Evolutionary conservation across 2,329 filamentous ascomycete species (phyloP).

Genomic region (Fusarium succisae): DNA sequence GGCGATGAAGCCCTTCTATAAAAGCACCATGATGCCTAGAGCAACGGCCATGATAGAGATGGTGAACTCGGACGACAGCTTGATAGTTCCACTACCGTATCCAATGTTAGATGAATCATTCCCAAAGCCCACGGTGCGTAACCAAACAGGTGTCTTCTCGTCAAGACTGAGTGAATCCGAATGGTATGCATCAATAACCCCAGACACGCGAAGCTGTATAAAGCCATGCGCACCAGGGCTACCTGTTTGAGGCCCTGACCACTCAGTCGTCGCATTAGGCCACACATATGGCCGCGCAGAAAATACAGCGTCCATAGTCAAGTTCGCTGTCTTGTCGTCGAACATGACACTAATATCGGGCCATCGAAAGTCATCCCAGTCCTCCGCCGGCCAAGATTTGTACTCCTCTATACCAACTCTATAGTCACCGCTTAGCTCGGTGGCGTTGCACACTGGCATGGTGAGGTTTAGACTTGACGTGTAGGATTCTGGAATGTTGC

Average conservation of each 20-base stretch:
- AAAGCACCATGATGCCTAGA: background rate
- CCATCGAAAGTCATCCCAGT: background rate
- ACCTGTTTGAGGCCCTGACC: background rate
- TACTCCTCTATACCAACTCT: background rate
- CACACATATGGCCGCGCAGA: background rate
- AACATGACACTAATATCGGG: background rate
- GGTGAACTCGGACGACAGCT: accelerated
- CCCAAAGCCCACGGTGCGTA: background rate
- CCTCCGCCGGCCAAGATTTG: background rate
- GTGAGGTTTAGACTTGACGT: background rate
- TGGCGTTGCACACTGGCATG: conserved; percentile 1
- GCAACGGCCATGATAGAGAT: background rate
- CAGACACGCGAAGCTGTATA: background rate
- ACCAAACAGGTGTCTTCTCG: background rate
- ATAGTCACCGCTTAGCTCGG: background rate
- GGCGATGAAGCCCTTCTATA: background rate
- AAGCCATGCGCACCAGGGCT: background rate
- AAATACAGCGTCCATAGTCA: background rate
- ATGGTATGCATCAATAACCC: background rate
- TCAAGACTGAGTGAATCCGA: background rate
- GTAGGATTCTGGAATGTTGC: accelerated
- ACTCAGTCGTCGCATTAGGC: background rate
- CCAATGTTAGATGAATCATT: conserved; percentile 2
- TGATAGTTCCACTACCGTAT: background rate
- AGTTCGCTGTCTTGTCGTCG: background rate